These are phyloP conservation scores for Plasmodium berghei DNA, from an alignment of 169 alveolate species.

Conservation along the genomic window DNA sequence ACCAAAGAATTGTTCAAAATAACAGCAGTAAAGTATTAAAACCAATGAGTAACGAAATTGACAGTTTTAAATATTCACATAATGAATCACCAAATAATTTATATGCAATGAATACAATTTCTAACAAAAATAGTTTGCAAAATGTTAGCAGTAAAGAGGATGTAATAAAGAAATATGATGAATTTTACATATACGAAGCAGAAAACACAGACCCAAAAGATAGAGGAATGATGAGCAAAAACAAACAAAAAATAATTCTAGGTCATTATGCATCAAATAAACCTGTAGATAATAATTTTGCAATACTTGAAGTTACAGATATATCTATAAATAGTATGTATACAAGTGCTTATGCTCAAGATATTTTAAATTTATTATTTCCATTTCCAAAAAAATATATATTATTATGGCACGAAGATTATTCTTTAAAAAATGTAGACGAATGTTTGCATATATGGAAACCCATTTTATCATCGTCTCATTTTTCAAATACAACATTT, in stretches of 20 bases:
- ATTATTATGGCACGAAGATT: constrained; percentile 77
- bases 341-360: constrained; percentile 69
- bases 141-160: background rate
- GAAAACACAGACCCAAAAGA: constrained; percentile 75
- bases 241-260: constrained; percentile 61
- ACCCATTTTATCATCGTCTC: constrained; percentile 52
- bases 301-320: constrained; percentile 69
- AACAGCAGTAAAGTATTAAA: background rate
- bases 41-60: constrained; percentile 7
- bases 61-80: background rate
- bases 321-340: constrained; percentile 74
- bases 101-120: constrained; percentile 14
- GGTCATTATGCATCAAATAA: constrained; percentile 76
- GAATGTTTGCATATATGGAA: constrained; percentile 77
- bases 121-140: background rate
- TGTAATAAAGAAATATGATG: constrained; percentile 8
- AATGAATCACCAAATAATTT: constrained; percentile 27
- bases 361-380: constrained; percentile 50
- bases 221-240: constrained; percentile 78
- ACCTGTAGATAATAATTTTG: constrained; percentile 35
- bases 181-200: constrained; percentile 70
- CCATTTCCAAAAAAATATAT: constrained; percentile 74
- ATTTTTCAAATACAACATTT: constrained; percentile 25
- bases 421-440: constrained; percentile 62
- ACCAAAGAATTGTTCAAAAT: constrained; percentile 45